A percentile compares a stretch with the other conserved stretches of the same genome.
phyloP scores from a whole-genome alignment of 73 alveolate species.

The Paramecium biaurelia region DNA sequence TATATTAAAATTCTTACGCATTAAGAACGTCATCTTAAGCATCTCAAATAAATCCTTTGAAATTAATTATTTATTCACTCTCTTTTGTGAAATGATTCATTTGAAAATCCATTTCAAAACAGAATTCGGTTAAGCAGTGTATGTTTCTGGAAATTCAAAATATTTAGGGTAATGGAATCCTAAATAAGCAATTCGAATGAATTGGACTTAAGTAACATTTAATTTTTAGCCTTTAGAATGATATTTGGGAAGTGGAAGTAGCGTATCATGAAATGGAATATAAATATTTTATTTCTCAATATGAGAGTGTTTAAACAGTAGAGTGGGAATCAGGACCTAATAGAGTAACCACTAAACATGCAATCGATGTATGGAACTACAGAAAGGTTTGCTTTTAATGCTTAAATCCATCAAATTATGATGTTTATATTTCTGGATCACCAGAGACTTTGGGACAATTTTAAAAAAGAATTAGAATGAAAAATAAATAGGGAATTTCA shows the following conservation, averaged over 20 bases:
- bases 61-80: background rate
- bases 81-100: background rate
- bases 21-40: background rate
- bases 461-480: background rate
- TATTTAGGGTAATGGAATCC: conserved; percentile 12
- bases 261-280: conserved; percentile 20
- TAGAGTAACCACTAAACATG: background rate
- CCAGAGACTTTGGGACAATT: background rate
- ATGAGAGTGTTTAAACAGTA: background rate
- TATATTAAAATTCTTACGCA: background rate
- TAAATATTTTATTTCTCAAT: background rate
- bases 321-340: conserved; percentile 24
- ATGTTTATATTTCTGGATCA: conserved; percentile 18
- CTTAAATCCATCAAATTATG: background rate
- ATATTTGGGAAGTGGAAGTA: conserved; percentile 21
- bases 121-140: background rate
- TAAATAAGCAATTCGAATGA: background rate
- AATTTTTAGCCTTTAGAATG: background rate
- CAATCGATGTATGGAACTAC: background rate
- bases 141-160: background rate
- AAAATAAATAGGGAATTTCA: background rate
- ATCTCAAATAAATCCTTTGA: conserved; percentile 40
- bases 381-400: background rate
- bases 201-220: conserved; percentile 4
- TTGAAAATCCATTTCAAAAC: conserved; percentile 6